A percentile compares a stretch with the other conserved stretches of the same genome.
Conservation (phyloP, 768 basidiomycete species). For the Serendipita sp. region DNA sequence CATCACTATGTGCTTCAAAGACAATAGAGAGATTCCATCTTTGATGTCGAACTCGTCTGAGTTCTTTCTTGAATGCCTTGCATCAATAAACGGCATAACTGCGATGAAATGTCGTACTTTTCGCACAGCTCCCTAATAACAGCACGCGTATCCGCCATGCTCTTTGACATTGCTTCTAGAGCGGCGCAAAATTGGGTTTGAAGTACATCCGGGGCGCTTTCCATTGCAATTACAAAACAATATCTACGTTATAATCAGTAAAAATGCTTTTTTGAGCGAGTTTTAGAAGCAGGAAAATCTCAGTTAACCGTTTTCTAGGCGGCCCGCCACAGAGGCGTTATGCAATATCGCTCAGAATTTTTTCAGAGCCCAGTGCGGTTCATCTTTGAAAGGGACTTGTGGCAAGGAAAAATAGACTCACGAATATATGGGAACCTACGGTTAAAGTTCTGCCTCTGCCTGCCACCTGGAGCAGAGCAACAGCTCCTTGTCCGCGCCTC, state of each 20-base stretch:
- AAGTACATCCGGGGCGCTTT: conserved; percentile 5
- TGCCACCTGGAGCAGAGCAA: background rate
- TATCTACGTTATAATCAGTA: conserved; percentile 1
- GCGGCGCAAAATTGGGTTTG: conserved; percentile 15
- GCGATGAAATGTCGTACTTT: conserved; percentile 27
- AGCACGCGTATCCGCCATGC: conserved; percentile 45
- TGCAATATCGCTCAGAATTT: conserved; percentile 31
- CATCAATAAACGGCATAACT: conserved; percentile 9
- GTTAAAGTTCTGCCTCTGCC: background rate
- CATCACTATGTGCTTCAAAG: conserved; percentile 70
- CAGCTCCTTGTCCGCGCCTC: background rate
- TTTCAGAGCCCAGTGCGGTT: conserved; percentile 52
- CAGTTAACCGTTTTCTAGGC: conserved; percentile 54
- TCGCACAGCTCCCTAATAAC: conserved; percentile 36
- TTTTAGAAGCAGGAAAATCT: conserved; percentile 15
- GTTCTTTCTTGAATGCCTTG: conserved; percentile 15
- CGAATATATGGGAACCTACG: background rate
- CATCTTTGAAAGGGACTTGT: conserved; percentile 20
- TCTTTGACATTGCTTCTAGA: conserved; percentile 42
- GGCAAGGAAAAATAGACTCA: background rate
- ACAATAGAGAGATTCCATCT: conserved; percentile 81
- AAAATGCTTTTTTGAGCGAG: background rate
- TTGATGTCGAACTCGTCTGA: conserved; percentile 32
- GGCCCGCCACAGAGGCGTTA: conserved; percentile 32
- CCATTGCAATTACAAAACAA: background rate